These are phyloP conservation scores for Cardamine resedifolia DNA, from an alignment of 345 rosid genomes.

Conservation along the genomic window DNA sequence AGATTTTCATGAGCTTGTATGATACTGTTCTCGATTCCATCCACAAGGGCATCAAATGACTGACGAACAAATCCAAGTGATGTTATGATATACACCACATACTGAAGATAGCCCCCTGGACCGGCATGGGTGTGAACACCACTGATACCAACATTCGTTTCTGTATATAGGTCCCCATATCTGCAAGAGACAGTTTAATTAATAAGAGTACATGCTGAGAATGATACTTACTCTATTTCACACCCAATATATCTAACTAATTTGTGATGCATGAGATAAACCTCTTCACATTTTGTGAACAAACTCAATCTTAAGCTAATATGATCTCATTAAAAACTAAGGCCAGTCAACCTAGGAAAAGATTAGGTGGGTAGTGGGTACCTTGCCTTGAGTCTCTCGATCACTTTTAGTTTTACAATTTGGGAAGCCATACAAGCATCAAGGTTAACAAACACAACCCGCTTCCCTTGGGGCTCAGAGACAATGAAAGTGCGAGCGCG, in stretches of 20 bases:
- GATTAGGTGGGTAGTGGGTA: conserved; percentile 36
- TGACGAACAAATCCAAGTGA: conserved; percentile 95
- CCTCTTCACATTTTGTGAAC: neutral
- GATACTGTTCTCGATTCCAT: conserved; percentile 91
- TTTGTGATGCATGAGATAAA: neutral
- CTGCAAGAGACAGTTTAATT: conserved; percentile 45
- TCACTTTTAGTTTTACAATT: conserved; percentile 76
- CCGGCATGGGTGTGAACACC: conserved; percentile 99
- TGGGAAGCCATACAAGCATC: conserved; percentile 99
- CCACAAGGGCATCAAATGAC: conserved; percentile 90
- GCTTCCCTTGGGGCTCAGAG: conserved; percentile 71
- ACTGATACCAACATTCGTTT: conserved; percentile 85
- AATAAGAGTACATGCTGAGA: neutral
- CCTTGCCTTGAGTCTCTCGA: conserved; percentile 91
- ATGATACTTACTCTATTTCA: neutral
- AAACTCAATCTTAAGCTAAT: neutral
- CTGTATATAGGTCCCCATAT: conserved; percentile 84
- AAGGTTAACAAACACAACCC: conserved; percentile 79
- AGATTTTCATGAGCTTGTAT: conserved; percentile 91
- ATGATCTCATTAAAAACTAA: neutral
- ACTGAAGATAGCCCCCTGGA: conserved; percentile 97
- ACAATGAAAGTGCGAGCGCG: conserved; percentile 85
- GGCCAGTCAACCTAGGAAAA: neutral
- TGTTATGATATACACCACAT: conserved; percentile 78
- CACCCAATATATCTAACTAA: neutral